Percentiles rank a stretch among this genome's conserved stretches.
Evolutionary conservation across 176 grass and related monocot genomes (phyloP).

Genomic region (Neostapfia colusana): DNA sequence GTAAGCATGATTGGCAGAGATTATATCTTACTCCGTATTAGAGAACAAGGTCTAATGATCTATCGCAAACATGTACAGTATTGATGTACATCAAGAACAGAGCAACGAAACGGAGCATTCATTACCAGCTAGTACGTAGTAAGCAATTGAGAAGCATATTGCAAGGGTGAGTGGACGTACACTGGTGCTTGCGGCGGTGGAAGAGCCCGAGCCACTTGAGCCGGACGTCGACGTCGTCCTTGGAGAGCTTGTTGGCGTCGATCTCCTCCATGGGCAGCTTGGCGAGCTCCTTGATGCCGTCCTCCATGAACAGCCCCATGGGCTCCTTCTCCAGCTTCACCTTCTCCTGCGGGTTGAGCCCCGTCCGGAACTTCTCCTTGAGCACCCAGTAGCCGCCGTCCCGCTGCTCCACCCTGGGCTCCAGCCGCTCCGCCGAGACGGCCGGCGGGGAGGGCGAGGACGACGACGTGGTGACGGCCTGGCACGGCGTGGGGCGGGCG

Average conservation of each 20-base stretch:
- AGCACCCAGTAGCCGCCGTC: conserved; percentile 70
- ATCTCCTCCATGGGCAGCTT: conserved; percentile 66
- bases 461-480: conserved; percentile 22
- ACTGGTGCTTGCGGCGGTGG: conserved; percentile 95
- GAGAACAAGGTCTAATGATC: background rate
- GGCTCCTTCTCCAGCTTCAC: conserved; percentile 93
- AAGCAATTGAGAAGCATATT: background rate
- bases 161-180: conserved; percentile 36
- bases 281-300: conserved; percentile 69
- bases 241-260: conserved; percentile 64
- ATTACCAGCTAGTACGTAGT: background rate
- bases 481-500: background rate
- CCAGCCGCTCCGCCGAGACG: conserved; percentile 48
- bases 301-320: conserved; percentile 75
- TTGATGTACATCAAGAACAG: background rate
- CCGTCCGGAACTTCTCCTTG: conserved; percentile 76
- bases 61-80: background rate
- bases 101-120: background rate
- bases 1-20: background rate
- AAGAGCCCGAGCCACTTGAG: conserved; percentile 99
- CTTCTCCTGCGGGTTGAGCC: conserved; percentile 92
- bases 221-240: conserved; percentile 83
- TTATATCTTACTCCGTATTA: no score
- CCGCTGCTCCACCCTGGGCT: conserved; percentile 70
- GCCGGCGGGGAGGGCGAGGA: background rate